phyloP scores from a whole-genome alignment of 495 filamentous ascomycete species.

The Pseudoneurospora amorphoporcata region DNA sequence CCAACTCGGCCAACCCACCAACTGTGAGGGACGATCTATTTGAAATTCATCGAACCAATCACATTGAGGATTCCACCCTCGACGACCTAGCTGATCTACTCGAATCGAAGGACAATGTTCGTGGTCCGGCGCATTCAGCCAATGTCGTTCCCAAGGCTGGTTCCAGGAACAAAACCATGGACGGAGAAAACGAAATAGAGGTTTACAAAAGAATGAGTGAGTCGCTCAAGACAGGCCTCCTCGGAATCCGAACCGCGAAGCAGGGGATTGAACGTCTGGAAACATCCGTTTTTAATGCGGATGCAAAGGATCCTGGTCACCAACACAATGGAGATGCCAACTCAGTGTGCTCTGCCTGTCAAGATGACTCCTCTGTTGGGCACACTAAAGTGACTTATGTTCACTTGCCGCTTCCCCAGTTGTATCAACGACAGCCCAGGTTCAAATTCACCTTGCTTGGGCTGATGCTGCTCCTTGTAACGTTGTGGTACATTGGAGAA shows the following conservation, averaged over 20 bases:
- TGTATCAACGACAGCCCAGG: conserved; percentile 39
- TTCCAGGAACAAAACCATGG: conserved; percentile 5
- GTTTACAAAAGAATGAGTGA: conserved; percentile 46
- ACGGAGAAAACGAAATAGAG: conserved; percentile 40
- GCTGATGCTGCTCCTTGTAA: conserved; percentile 34
- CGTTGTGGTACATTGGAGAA: conserved; percentile 50
- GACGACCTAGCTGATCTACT: conserved; percentile 39
- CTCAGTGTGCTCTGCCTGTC: conserved; percentile 4
- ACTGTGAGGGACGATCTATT: conserved; percentile 41
- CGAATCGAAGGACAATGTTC: conserved; percentile 1
- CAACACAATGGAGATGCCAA: conserved; percentile 12
- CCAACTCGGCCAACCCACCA: conserved; percentile 38
- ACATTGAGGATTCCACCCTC: conserved; percentile 45
- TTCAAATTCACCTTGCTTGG: conserved; percentile 51
- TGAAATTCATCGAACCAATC: conserved; percentile 34
- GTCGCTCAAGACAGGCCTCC: conserved; percentile 46
- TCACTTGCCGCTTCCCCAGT: conserved; percentile 45
- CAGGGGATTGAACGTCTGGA: conserved; percentile 58
- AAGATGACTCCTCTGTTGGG: not conserved
- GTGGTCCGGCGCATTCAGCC: not conserved
- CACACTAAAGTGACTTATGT: conserved; percentile 18
- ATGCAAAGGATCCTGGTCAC: conserved; percentile 16
- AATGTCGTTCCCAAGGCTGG: not conserved
- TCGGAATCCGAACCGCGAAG: conserved; percentile 56
- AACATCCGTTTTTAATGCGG: conserved; percentile 40